These are phyloP conservation scores for Echites panduratus DNA, from an alignment of 257 asterid species.

Conservation along the genomic window DNA sequence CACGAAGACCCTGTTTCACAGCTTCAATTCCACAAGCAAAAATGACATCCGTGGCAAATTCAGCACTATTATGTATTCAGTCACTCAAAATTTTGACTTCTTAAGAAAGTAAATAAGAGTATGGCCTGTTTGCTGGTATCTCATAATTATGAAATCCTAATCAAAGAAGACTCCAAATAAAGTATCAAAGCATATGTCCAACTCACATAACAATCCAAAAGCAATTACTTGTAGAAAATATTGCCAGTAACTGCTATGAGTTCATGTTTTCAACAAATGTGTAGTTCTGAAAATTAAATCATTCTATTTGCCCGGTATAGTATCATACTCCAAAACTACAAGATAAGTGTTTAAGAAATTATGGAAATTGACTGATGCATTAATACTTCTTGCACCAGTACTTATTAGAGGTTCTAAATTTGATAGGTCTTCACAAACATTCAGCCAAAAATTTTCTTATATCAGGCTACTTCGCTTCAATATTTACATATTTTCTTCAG, in stretches of 20 bases:
- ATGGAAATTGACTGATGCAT: background rate
- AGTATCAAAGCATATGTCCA: background rate
- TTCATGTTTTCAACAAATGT: background rate
- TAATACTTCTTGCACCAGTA: background rate
- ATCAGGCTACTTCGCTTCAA: background rate
- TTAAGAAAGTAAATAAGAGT: background rate
- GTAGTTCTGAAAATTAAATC: background rate
- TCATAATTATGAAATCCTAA: background rate
- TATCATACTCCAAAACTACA: background rate
- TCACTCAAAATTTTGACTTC: background rate
- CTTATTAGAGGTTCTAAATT: background rate
- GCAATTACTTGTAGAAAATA: background rate
- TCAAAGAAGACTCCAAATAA: background rate
- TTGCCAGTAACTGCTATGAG: background rate
- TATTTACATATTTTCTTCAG: no score
- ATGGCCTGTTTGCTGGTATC: background rate
- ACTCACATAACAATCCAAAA: background rate
- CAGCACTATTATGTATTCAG: background rate
- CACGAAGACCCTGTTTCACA: background rate
- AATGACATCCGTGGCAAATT: background rate
- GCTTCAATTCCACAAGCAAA: background rate
- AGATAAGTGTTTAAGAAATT: background rate
- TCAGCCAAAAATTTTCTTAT: background rate
- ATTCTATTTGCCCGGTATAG: background rate
- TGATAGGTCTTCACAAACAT: background rate